Conservation (phyloP, 2,329 filamentous ascomycete species). For the Pseudogymnoascus sp. region DNA sequence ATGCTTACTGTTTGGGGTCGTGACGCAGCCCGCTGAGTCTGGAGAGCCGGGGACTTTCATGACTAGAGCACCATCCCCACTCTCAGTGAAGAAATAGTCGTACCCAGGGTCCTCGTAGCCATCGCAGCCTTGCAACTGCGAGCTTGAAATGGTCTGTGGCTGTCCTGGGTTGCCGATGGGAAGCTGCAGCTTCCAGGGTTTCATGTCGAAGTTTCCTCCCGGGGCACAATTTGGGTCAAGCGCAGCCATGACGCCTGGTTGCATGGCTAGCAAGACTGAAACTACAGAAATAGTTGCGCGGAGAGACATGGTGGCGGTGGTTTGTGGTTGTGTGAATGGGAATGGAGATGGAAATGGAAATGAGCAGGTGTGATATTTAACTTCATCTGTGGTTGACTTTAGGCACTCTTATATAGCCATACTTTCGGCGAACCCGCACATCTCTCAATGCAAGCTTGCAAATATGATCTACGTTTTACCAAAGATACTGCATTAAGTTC, state of each 20-base stretch:
- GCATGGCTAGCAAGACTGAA: background rate
- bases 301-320: background rate
- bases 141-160: constrained; percentile 25
- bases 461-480: background rate
- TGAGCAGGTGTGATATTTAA: background rate
- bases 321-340: background rate
- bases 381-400: background rate
- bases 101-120: constrained; percentile 26
- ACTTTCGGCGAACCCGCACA: background rate
- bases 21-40: constrained; percentile 29
- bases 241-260: background rate
- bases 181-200: constrained; percentile 32
- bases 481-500: background rate
- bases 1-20: constrained; percentile 33
- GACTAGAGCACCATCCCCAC: constrained; percentile 28
- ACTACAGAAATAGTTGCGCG: background rate
- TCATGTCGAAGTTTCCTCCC: constrained; percentile 31
- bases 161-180: constrained; percentile 27
- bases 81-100: constrained; percentile 31
- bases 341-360: background rate
- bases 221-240: constrained; percentile 14
- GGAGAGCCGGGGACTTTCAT: constrained; percentile 34
- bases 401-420: background rate
- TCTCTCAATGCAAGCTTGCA: background rate
- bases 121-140: constrained; percentile 29